Conservation (phyloP, 305 asterid species). For the Fraxinus ornus region DNA sequence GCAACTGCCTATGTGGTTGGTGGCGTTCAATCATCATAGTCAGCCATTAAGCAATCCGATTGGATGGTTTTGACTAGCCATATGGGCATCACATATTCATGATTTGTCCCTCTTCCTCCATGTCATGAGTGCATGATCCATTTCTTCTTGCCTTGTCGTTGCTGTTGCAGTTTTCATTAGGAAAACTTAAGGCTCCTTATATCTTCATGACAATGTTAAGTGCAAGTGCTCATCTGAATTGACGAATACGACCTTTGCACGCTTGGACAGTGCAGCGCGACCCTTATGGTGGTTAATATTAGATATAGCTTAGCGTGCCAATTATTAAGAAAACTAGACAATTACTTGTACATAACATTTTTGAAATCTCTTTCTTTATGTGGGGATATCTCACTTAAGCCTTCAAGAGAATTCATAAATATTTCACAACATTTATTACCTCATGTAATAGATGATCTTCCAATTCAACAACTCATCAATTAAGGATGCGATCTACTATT, state of each 20-base stretch:
- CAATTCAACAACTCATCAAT: background rate
- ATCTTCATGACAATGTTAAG: background rate
- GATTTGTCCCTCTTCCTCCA: background rate
- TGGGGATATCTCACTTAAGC: background rate
- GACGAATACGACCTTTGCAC: background rate
- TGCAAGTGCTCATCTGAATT: background rate
- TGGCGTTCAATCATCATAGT: background rate
- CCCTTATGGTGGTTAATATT: background rate
- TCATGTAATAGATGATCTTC: background rate
- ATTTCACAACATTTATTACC: background rate
- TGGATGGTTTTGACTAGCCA: background rate
- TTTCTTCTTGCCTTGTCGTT: background rate
- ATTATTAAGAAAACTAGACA: background rate
- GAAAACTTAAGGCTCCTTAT: background rate
- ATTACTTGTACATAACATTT: background rate
- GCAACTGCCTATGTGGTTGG: background rate
- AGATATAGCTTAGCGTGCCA: background rate
- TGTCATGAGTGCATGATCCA: background rate
- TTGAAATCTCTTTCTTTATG: background rate
- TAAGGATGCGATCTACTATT: background rate
- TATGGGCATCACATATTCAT: background rate
- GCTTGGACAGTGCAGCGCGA: background rate
- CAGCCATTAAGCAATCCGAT: background rate
- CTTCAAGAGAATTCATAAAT: background rate
- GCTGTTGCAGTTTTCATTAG: background rate